phyloP scores from a whole-genome alignment of 2,329 filamentous ascomycete genomes.

The Fusarium nematophilum region DNA sequence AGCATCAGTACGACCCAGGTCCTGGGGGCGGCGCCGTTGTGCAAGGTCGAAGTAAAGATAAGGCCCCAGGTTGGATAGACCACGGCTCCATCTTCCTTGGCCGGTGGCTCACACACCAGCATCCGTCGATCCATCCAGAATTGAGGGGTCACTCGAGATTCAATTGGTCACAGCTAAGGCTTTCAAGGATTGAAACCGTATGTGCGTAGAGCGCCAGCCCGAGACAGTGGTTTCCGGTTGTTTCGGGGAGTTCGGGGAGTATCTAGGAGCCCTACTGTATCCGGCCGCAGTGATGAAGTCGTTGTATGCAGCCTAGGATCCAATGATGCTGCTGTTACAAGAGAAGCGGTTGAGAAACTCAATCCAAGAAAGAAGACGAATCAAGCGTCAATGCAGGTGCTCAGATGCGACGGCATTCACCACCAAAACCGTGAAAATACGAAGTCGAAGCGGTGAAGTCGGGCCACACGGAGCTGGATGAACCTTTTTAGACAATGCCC shows the following conservation, averaged over 20 bases:
- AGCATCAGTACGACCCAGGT: not conserved
- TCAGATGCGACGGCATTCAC: too few relatives aligned
- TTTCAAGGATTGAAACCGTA: not conserved
- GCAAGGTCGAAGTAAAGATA: not conserved
- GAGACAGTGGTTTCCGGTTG: slow-evolving; percentile 8
- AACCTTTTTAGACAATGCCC: too few relatives aligned
- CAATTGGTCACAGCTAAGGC: slow-evolving; percentile 6
- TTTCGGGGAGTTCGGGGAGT: slow-evolving; percentile 14
- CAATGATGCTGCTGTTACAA: not conserved
- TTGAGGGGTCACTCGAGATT: slow-evolving; percentile 8
- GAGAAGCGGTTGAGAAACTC: not conserved
- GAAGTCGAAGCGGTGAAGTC: not conserved
- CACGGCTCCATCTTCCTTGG: not conserved
- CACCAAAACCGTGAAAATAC: not conserved
- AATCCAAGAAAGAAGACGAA: too few relatives aligned
- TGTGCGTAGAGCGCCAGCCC: not conserved
- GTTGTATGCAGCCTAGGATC: not conserved
- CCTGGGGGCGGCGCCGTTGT: not conserved
- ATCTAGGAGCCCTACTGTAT: not conserved
- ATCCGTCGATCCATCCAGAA: slow-evolving; percentile 3
- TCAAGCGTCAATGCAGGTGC: too few relatives aligned
- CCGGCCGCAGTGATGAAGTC: not conserved
- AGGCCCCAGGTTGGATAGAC: slow-evolving; percentile 1
- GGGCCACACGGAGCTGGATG: too few relatives aligned
- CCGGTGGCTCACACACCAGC: not conserved